These are phyloP conservation scores for Trichomonas tenax DNA, from an alignment of 208 protist genomes.

Conservation along the genomic window DNA sequence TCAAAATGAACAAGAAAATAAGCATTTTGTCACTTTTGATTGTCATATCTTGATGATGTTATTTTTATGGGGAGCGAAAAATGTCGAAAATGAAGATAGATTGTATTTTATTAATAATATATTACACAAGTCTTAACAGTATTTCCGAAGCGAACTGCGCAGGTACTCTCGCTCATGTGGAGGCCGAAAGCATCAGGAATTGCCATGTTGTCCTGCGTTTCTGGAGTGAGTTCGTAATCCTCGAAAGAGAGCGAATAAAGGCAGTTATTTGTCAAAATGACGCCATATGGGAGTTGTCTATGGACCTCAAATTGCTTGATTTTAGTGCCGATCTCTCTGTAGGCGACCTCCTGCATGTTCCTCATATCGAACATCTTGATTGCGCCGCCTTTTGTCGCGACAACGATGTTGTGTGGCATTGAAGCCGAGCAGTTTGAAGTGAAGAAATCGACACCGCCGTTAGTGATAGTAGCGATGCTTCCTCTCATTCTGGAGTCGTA, in stretches of 20 bases:
- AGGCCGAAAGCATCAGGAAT: neutral
- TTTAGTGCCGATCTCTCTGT: neutral
- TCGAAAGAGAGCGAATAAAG: neutral
- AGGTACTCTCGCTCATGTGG: neutral
- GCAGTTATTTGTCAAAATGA: neutral
- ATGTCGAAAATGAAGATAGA: too few relatives aligned
- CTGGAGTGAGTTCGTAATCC: neutral
- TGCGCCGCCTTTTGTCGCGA: neutral
- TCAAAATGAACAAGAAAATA: too few relatives aligned
- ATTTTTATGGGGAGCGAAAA: too few relatives aligned
- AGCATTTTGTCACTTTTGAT: too few relatives aligned
- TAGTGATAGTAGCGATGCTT: neutral
- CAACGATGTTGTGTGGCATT: neutral
- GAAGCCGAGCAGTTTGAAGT: neutral
- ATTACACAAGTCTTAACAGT: neutral
- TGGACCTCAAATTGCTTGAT: neutral
- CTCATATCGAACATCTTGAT: neutral
- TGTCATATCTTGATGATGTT: too few relatives aligned
- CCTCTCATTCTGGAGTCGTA: neutral
- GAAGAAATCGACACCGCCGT: neutral
- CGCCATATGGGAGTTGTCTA: neutral
- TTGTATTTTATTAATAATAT: neutral
- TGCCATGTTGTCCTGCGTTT: neutral
- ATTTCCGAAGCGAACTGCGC: neutral
- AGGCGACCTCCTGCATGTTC: neutral